Base-by-base conservation (phyloP, 2,329 filamentous ascomycete species). In the Dichotomopilus funicola region DNA sequence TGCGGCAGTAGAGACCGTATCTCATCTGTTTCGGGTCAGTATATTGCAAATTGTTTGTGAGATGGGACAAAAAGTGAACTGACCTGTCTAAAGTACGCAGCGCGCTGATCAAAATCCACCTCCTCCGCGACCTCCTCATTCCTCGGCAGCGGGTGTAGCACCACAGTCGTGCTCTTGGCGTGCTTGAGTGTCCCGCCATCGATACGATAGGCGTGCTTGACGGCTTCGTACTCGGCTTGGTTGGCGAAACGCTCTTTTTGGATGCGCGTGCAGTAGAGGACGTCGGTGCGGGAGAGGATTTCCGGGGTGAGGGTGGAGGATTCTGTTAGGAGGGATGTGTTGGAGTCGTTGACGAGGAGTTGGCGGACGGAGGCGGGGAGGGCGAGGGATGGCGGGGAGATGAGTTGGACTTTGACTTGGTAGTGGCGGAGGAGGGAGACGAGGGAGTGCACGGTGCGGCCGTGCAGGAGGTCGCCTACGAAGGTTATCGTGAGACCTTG, bases 11-110 rank as follows among this genome's bases (percentile, higher is more conserved):
- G 66, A 99, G 82, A 65, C 94, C 94, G 75, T 97, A 96, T 75
- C 87, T 85, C 92, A 96, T 96, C 91, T 96, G 67, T 56, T 7
- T 19, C 6, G 35, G 61, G 35, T 45, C 49, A 69, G 85, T 13
- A 42, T n/a, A 42, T n/a, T 13, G 12, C 40, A 42, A 42, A 11
- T 6, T 13, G 13, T 8, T 13, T 6, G 10, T 42, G 11, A n/a
- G 13, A 5, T n/a, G 40, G 40, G 36, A 37, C 27, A 35, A 6
- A 10, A 12, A 50, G 4, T 11, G 49, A 40, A 53, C 88, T 84
- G 75, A 96, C 92, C 88, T 99, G 94, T 88, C 94, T 85, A 76
- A 99, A 99, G 78, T 99, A 99, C 54, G 94, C 92, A 57, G 94
- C 94, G 65, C 94, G 79, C 70, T 95, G 90, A 75, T 99, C 94